Percentiles rank a stretch among this genome's conserved stretches.
These are phyloP conservation scores for Asterochloris erici DNA, from an alignment of 139 green algal species.

Conservation along the genomic window DNA sequence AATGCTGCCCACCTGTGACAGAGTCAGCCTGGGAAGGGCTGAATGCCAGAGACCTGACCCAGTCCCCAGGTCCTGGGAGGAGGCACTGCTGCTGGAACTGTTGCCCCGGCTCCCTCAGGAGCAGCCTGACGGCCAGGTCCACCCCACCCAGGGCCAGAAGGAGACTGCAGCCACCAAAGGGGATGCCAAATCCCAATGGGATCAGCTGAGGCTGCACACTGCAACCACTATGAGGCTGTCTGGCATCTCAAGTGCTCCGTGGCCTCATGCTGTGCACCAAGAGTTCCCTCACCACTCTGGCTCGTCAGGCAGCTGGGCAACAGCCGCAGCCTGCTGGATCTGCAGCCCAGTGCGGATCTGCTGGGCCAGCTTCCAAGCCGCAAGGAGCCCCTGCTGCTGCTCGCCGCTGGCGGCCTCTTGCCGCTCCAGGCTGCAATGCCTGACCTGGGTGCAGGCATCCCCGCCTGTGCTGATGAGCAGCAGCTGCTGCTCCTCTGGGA, in stretches of 20 bases:
- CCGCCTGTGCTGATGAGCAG: conserved; percentile 50
- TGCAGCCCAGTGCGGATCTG: conserved; percentile 39
- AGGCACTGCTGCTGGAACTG: conserved; percentile 47
- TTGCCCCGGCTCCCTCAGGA: conserved; percentile 31
- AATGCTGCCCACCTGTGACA: neutral
- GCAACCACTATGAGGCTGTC: no score
- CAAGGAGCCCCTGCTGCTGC: neutral
- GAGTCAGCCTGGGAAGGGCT: conserved; percentile 16
- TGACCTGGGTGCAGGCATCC: conserved; percentile 47
- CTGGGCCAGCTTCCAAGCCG: conserved; percentile 35
- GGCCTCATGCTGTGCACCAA: neutral
- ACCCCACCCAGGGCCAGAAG: conserved; percentile 75
- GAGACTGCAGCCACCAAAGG: conserved; percentile 35
- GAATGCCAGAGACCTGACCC: conserved; percentile 77
- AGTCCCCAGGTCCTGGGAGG: conserved; percentile 81
- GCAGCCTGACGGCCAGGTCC: conserved; percentile 59
- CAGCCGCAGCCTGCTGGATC: conserved; percentile 58
- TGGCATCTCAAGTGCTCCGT: neutral
- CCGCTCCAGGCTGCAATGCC: conserved; percentile 29
- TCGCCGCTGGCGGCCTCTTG: neutral
- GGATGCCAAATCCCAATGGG: neutral
- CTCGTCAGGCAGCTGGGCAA: conserved; percentile 42
- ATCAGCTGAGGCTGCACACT: neutral
- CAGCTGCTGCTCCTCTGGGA: conserved; percentile 28
- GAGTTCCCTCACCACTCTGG: conserved; percentile 33